Evolutionary conservation across 805 yeast genomes (phyloP).

Genomic region (Torulaspora quercuum): DNA sequence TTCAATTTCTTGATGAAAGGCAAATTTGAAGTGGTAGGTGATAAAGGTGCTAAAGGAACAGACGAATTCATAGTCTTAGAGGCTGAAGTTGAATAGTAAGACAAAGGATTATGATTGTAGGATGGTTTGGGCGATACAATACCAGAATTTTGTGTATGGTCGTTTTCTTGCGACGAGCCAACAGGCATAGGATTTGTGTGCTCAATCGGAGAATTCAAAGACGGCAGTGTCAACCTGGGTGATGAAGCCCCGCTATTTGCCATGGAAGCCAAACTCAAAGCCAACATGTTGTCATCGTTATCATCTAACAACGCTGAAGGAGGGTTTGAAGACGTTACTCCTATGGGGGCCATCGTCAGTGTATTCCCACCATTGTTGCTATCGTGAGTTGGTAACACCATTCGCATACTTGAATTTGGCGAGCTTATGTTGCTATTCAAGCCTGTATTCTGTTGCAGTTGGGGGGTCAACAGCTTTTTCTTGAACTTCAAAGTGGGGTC

Average conservation of each 20-base stretch:
- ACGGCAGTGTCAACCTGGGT: slow-evolving; percentile 32
- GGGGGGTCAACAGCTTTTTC: slow-evolving; percentile 19
- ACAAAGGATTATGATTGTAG: slow-evolving; percentile 24
- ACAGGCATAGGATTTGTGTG: slow-evolving; percentile 11
- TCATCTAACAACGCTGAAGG: slow-evolving; percentile 29
- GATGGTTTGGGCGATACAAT: slow-evolving; percentile 27
- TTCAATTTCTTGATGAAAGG: slow-evolving; percentile 32
- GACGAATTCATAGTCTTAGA: slow-evolving; percentile 7
- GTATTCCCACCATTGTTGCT: slow-evolving; percentile 8
- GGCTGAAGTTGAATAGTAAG: slow-evolving; percentile 19
- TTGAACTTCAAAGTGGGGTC: slow-evolving; percentile 34
- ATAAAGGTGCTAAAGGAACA: slow-evolving; percentile 17
- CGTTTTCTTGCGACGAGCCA: slow-evolving; percentile 9
- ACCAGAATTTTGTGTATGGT: slow-evolving; percentile 14
- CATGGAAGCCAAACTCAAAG: slow-evolving; percentile 37
- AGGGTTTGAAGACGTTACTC: slow-evolving; percentile 17
- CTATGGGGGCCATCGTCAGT: slow-evolving; percentile 13
- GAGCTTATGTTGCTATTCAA: slow-evolving; percentile 10
- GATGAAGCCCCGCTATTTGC: slow-evolving; percentile 38
- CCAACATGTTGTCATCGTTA: slow-evolving; percentile 36
- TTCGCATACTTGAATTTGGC: slow-evolving; percentile 6
- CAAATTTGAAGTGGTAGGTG: slow-evolving; percentile 26
- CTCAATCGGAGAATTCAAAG: slow-evolving; percentile 29
- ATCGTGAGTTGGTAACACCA: slow-evolving; percentile 5
- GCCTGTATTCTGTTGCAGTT: slow-evolving; percentile 10